These are phyloP conservation scores for Castanopsis chinensis DNA, from an alignment of 306 rosid species.

Conservation along the genomic window DNA sequence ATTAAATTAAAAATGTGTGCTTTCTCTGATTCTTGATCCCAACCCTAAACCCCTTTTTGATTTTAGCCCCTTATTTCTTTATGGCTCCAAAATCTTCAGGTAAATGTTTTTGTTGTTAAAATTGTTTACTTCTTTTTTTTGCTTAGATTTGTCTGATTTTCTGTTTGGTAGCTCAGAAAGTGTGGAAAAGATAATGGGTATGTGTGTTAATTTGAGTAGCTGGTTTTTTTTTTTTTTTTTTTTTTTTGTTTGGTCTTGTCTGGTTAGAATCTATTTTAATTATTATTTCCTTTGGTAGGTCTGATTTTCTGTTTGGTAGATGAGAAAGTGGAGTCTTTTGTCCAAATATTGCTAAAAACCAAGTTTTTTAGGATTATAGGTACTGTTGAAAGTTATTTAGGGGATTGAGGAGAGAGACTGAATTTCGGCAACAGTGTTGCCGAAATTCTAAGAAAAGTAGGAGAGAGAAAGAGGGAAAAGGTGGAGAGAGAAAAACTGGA, in stretches of 20 bases:
- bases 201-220: background rate
- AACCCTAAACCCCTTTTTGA: background rate
- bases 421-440: too few relatives aligned
- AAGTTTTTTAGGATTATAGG: too few relatives aligned
- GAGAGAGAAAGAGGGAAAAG: too few relatives aligned
- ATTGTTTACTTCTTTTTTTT: background rate
- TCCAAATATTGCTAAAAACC: too few relatives aligned
- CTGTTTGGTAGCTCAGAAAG: conserved; percentile 15
- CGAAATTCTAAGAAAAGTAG: too few relatives aligned
- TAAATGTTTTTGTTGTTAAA: background rate
- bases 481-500: too few relatives aligned
- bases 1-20: background rate
- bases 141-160: background rate
- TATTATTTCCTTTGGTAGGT: background rate
- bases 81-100: conserved; percentile 36
- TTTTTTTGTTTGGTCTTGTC: too few relatives aligned
- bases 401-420: too few relatives aligned
- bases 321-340: conserved; percentile 13
- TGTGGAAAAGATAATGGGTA: background rate
- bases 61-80: background rate
- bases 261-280: background rate
- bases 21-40: background rate
- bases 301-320: conserved; percentile 12
- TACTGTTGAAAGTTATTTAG: too few relatives aligned
- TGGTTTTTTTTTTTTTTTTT: too few relatives aligned